Evolutionary conservation across 2,329 filamentous ascomycete genomes (phyloP), one percentile per base, ranked within the genome.

Genomic region (Penicillium psychrosexuale): DNA sequence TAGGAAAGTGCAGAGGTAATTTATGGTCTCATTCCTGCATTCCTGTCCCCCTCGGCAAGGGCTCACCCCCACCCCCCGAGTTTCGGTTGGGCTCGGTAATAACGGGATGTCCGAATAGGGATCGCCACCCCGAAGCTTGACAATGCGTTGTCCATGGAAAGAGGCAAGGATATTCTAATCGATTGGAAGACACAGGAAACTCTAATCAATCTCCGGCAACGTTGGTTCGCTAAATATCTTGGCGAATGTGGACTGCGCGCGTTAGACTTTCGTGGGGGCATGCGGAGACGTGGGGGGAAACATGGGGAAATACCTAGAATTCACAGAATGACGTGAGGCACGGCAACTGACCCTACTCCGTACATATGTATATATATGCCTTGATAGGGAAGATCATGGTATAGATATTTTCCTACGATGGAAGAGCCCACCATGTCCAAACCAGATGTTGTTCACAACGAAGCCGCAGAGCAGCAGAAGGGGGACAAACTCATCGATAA

Each of bases 391-490:
- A n/a, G 13, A 24, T 8, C 7, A 15, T 9, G 9, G 22, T 30
- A 55, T 57, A 57, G 51, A 58, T 42, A 31, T 37, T 22, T 15
- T 27, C 7, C 17, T 11, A 31, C 39, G 22, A 44, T 52, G 22
- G 37, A 50, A 34, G 22, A 50, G 4, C 15, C 24, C 33, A 39
- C 42, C 19, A 65, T 65, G 63, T 53, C 52, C 22, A 66, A 66
- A 42, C 50, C 60, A 15, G 24, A 54, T 11, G 33, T 51, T 27
- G 12, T 49, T 28, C 67, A 68, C 48, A 53, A 69, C 46, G 65
- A 68, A 42, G 44, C 39, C 22, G 39, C 51, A 8, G 53, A 55
- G 7, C 6, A 46, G 34, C 46, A 45, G 24, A 63, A 63, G 34
- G 37, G 28, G 22, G 54, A 53, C n/a, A 46, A 54, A 15, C n/a